Base-by-base conservation (phyloP, 1,139 yeast genomes). In the Kurtzmaniella natalensis region DNA sequence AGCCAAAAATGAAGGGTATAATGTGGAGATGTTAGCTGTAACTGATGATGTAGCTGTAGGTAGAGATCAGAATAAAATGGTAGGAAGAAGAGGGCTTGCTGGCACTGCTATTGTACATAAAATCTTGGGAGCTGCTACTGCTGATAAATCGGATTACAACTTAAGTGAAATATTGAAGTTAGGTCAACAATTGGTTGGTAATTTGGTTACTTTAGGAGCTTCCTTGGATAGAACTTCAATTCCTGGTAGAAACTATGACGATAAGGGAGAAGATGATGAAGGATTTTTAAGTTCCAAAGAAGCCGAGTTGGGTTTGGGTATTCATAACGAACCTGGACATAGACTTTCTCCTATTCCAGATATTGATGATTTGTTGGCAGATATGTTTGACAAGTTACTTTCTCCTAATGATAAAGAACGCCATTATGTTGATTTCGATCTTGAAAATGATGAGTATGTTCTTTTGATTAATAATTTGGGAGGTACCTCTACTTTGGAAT, bases 41-140 rank as follows among this genome's bases (percentile, higher is more conserved):
- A 82, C 85, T 32, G 97, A 89, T 53, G 97, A 89, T 55, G 96
- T 88, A 23, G 87, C 96, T 5, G 96, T 89, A 25, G 96, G 95
- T 18, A 70, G 81, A 48, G 72, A 78, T 28, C 89, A 87, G 53
- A 92, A 92, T 51, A 88, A 85, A 17, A 75, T 83, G 69, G 96
- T 88, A 28, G 96, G 96, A 10, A 75, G 96, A 61, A 73, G 97
- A 59, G 97, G 95, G 10, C 67, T 88, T 43, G 95, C 96, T 0
- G 97, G 96, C 26, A 87, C 96, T 2, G 78, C 84, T 0, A 56
- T 89, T 15, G 85, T 87, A 15, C 97, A 89, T 61, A 89, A 89
- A 59, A 69, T 82, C 34, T 72, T 85, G 18, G 96, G 96, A 28
- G 88, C 87, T 1, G 84, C 82, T 30, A 70, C 82, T 9, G 76